Conservation (phyloP, 2,329 filamentous ascomycete genomes). For the Metarhizium anisopliae region DNA sequence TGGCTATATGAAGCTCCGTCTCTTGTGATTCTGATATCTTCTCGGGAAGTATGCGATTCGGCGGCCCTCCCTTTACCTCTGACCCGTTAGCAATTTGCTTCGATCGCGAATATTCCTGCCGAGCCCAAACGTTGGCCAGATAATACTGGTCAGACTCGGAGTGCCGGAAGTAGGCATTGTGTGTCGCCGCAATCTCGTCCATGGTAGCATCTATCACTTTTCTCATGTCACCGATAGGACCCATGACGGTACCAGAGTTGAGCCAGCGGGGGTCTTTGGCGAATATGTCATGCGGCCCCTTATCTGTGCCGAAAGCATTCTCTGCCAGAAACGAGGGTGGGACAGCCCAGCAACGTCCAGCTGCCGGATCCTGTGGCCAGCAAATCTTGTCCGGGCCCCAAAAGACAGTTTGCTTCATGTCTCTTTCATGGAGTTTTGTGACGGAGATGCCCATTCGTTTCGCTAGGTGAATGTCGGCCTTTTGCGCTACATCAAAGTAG, state of each 20-base stretch:
- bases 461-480: constrained; percentile 42
- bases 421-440: constrained; percentile 18
- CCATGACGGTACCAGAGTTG: constrained; percentile 38
- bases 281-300: constrained; percentile 20
- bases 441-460: constrained; percentile 36
- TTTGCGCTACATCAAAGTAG: constrained; percentile 46
- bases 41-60: constrained; percentile 14
- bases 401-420: constrained; percentile 29
- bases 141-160: constrained; percentile 37
- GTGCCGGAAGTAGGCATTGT: constrained; percentile 22
- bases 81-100: constrained; percentile 15
- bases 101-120: constrained; percentile 32
- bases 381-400: constrained; percentile 37
- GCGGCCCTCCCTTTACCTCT: constrained; percentile 8
- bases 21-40: constrained; percentile 11
- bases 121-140: constrained; percentile 31
- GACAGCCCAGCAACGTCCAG: constrained; percentile 30
- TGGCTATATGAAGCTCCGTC: constrained; percentile 25
- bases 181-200: constrained; percentile 22
- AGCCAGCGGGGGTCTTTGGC: constrained; percentile 30
- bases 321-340: constrained; percentile 24
- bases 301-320: constrained; percentile 26
- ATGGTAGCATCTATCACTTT: constrained; percentile 17
- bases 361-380: constrained; percentile 26
- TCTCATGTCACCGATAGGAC: constrained; percentile 23